Base-by-base conservation (phyloP, 164 flowering plant species). In the Vitis labrusca region DNA sequence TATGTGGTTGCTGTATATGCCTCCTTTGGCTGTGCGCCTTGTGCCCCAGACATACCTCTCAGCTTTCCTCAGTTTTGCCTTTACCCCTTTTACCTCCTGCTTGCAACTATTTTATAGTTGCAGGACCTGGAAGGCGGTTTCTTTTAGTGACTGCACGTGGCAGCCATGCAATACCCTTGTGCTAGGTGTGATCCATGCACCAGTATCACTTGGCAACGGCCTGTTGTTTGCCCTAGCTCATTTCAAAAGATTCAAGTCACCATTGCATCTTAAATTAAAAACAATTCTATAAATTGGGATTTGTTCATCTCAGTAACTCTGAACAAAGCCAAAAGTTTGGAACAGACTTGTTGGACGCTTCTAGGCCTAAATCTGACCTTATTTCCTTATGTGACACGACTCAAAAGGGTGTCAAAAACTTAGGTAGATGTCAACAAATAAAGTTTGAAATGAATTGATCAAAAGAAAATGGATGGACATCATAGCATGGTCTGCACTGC, bases 11-110 rank as follows among this genome's bases (percentile, higher is more conserved):
- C 88, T 27, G 94, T 90, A 32, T 54, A 37, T 10, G 85, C 75
- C 59, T 76, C 92, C 80, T 52, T 66, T 16, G 97, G 95, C 78
- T 81, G 84, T n/a, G 95, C 91, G 68, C 97, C 95, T 62, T 92
- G 97, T 49, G 97, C 97, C 67, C 97, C 92, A 52, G 95, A 92
- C 97, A 92, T 88, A 10, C 10, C 17, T 32, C 0, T 56, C 70
- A 44, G 68, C 79, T 55, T 61, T 44, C 9, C 7, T 53, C 2
- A 12, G 17, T 52, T 27, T 61, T 13, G 9, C 7, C 19, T 4
- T 53, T 30, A 52, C 14, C 15, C 17, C 0, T 13, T 4, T 65
- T n/a, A 1, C 15, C 53, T 2, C 2, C 11, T 23, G 2, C 23
- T 6, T 3, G 32, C 30, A 11, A 52, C 10, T 3, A 8, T 6